A percentile compares a stretch with the other conserved stretches of the same genome.
Conservation (phyloP, 1,284 basidiomycete genomes). For the Inonotus obliquus region DNA sequence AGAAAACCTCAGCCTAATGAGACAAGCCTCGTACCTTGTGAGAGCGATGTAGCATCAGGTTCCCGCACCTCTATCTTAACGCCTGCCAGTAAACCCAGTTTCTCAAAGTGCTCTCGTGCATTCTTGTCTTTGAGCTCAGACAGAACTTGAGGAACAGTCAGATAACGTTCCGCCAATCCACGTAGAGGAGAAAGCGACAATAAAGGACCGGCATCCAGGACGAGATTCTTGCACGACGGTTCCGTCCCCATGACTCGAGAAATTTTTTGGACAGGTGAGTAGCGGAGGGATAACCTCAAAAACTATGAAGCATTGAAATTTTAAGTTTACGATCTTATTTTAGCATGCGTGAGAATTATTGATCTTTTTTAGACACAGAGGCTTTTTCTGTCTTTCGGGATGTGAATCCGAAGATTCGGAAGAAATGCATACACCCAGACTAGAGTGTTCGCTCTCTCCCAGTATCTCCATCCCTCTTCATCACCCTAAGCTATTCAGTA, state of each 20-base stretch:
- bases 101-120: slow-evolving; percentile 81
- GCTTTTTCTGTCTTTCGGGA: neutral
- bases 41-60: slow-evolving; percentile 69
- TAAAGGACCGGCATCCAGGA: slow-evolving; percentile 90
- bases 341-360: slow-evolving; percentile 4
- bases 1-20: slow-evolving; percentile 7
- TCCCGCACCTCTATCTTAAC: slow-evolving; percentile 71
- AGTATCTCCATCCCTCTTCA: neutral
- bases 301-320: neutral
- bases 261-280: neutral
- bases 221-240: slow-evolving; percentile 67
- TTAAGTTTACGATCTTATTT: slow-evolving; percentile 1
- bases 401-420: neutral
- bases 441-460: neutral
- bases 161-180: slow-evolving; percentile 76
- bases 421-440: slow-evolving; percentile 13
- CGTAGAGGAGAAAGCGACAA: slow-evolving; percentile 82
- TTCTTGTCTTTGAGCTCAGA: slow-evolving; percentile 84
- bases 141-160: slow-evolving; percentile 87
- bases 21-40: slow-evolving; percentile 53
- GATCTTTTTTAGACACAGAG: neutral
- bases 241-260: slow-evolving; percentile 20
- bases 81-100: slow-evolving; percentile 67
- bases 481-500: neutral
- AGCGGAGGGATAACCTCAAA: neutral